Base-by-base conservation (phyloP, 1,284 basidiomycete genomes). In the Fomitiporia mediterranea region DNA sequence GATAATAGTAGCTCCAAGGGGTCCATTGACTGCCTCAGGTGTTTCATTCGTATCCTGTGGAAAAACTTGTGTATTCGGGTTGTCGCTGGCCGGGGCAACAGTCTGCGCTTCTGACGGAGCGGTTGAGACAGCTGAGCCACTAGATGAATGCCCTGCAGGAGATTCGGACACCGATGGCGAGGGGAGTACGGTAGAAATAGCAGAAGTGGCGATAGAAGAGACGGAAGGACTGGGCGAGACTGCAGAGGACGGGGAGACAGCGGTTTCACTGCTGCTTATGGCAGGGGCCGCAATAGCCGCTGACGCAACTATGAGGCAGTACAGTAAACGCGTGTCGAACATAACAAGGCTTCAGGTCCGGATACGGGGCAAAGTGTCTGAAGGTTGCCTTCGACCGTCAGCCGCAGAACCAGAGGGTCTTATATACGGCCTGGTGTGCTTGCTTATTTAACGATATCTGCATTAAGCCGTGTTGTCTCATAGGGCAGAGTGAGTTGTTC, bases 41-140 rank as follows among this genome's bases (percentile, higher is more conserved):
- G 51, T 53, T 30, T 60, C 63, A 55, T 65, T 51, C 59, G 61
- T 39, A 30, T 55, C 66, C 30, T 62, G 67, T 46, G 71, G 70
- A 67, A 77, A 79, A 19, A 75, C 64, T 9, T 69, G 70, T 28
- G 57, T 61, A 67, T 85, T 85, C 28, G 82, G 79, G 62, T 81
- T 70, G 53, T 79, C 71, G 59, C 70, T 74, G 32, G 80, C 79
- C 47, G 71, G 73, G 9, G 76, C 72, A 19, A 75, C 75, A 2
- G 81, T 83, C 47, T 19, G 47, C 46, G 32, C 60, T 48, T 46
- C 58, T 15, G 54, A 49, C n/a, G 39, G 28, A 30, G 58, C 58
- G 17, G 34, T 28, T 15, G 44, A 52, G 13, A 39, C 44, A 2
- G 48, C 30, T 23, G 50, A 53, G 38, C 46, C 48, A 25, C 27